phyloP scores from a whole-genome alignment of 345 rosid genomes.

The Citrus unshiu region DNA sequence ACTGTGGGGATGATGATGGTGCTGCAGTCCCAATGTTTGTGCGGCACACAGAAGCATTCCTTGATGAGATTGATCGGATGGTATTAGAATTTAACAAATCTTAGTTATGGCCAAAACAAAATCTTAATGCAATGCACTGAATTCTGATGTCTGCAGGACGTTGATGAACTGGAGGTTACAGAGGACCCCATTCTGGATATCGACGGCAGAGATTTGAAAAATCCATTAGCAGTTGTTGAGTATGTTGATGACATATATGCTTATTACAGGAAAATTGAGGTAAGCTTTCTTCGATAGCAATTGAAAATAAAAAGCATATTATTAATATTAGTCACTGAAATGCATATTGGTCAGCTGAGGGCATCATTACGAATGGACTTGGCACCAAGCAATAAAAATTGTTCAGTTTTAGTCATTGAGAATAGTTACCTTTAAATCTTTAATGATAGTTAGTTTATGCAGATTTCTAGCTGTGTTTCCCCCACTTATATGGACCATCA shows the following conservation, averaged over 20 bases:
- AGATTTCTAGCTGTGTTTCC: conserved; percentile 57
- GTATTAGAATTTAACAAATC: conserved; percentile 27
- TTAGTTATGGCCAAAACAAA: not conserved
- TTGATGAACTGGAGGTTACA: conserved; percentile 81
- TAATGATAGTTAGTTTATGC: conserved; percentile 10
- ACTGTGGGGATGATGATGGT: conserved; percentile 37
- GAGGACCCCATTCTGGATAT: conserved; percentile 63
- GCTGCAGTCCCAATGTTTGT: conserved; percentile 71
- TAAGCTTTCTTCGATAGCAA: conserved; percentile 13
- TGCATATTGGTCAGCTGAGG: not conserved
- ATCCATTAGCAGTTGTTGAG: conserved; percentile 75
- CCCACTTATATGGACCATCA: conserved; percentile 75
- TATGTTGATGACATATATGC: conserved; percentile 65
- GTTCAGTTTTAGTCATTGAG: not conserved
- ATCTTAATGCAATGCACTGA: not conserved
- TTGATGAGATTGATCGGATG: conserved; percentile 86
- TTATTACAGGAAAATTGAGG: conserved; percentile 83
- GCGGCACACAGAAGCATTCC: conserved; percentile 84
- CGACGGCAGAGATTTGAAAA: conserved; percentile 58
- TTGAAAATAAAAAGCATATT: not conserved
- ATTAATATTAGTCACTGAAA: not conserved
- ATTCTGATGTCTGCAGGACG: conserved; percentile 45
- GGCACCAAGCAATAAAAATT: not conserved
- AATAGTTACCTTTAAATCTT: not conserved
- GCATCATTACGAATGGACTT: too few species aligned